A percentile compares a stretch with the other conserved stretches of the same genome.
Evolutionary conservation across 805 yeast species (phyloP).

Genomic region (Candida stauntonica): DNA sequence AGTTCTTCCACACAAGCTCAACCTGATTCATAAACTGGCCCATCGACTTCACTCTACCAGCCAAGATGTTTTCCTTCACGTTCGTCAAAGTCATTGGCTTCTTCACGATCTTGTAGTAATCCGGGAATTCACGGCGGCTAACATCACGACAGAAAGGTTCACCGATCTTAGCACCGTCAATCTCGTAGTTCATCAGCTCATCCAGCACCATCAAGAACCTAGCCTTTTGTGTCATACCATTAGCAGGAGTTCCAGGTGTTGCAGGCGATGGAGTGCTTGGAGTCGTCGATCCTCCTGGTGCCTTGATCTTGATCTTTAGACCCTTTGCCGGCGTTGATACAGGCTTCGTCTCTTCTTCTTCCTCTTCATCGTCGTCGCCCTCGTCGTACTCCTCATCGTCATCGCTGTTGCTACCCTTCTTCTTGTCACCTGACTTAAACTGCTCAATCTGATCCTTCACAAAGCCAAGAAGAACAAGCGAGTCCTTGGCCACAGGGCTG

Average conservation of each 20-base stretch:
- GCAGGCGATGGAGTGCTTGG: conserved; percentile 1
- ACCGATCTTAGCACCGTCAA: conserved; percentile 39
- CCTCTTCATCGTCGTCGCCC: background rate
- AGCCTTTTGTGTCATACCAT: conserved; percentile 16
- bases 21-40: conserved; percentile 57
- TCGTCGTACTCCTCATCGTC: background rate
- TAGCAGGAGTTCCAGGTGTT: conserved; percentile 3
- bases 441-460: conserved; percentile 50
- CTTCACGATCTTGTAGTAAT: conserved; percentile 68
- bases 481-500: conserved; percentile 63
- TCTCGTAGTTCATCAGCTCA: conserved; percentile 20
- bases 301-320: conserved; percentile 20
- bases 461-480: conserved; percentile 49
- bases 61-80: conserved; percentile 48
- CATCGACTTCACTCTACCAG: conserved; percentile 49
- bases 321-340: conserved; percentile 12
- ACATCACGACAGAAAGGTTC: conserved; percentile 77
- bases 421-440: background rate
- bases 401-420: too few relatives aligned
- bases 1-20: conserved; percentile 68
- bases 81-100: conserved; percentile 70
- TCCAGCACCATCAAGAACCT: conserved; percentile 16
- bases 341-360: conserved; percentile 6
- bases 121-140: conserved; percentile 67
- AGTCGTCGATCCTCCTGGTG: conserved; percentile 5